Evolutionary conservation across 2,329 filamentous ascomycete genomes (phyloP), one percentile per base, ranked within the genome.

Genomic region (Cadophora luteo-olivacea): DNA sequence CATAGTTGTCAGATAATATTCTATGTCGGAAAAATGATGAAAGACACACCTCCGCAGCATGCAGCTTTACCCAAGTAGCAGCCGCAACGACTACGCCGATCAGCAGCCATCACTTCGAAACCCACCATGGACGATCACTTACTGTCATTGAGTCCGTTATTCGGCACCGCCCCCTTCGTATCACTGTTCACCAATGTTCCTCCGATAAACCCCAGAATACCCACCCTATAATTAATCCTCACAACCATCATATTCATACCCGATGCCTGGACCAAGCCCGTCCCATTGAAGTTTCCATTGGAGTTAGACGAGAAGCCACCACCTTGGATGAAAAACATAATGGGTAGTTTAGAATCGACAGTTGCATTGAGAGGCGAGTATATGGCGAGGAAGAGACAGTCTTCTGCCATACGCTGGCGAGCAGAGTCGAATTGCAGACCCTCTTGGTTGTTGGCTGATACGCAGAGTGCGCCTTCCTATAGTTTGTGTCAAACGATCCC

Each of bases 221-320:
- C 91, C 4, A 94, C 90, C 4, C 92, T 88, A 76, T 94, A 93
- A 79, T 92, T 93, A 78, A 92, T 84, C 12, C 84, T 89, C 6
- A 93, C 89, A 0, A 92, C 87, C 0, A 94, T 79, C 52, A 93
- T 89, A 52, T 85, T 82, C 66, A 85, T 81, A 32, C 82, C 81
- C 22, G 86, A 85, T 0, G 87, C 88, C 33, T 83, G 76, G 29
- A 89, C 81, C n/a, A 93, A 78, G 0, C 86, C 86, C 0, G 83
- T 84, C 0, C 87, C 89, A 72, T 92, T 87, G 72, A 86, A 85
- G 70, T 90, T 84, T 1, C 80, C 75, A 69, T 84, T 82, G 4
- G 81, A 80, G 71, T 84, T 81, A 7, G 72, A 69, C 58, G 84
- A 86, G 77, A 88, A 90, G 0, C 87, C 88, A 1, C 88, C 87